These are phyloP conservation scores for Malassezia globosa DNA, from an alignment of 1,284 basidiomycete species.

Conservation along the genomic window DNA sequence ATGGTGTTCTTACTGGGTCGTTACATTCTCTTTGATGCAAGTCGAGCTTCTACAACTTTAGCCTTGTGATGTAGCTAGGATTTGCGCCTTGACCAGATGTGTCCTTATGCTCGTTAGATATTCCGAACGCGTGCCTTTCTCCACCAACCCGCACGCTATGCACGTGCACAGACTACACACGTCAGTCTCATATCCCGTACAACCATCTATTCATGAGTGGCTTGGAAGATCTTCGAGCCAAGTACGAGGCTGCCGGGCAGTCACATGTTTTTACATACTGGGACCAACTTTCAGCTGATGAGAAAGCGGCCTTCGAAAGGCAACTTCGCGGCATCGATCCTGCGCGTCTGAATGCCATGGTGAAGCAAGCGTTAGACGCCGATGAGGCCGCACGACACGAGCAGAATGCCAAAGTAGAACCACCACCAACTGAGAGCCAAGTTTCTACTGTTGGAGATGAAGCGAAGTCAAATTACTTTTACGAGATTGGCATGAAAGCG, in stretches of 20 bases:
- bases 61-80: too few species aligned
- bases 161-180: too few species aligned
- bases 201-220: conserved; percentile 15
- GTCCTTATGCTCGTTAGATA: too few species aligned
- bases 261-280: conserved; percentile 80
- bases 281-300: conserved; percentile 58
- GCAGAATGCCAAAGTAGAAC: conserved; percentile 45
- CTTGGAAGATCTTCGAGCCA: conserved; percentile 11
- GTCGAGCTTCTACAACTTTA: neutral
- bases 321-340: conserved; percentile 79
- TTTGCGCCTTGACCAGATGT: too few species aligned
- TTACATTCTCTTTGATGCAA: neutral
- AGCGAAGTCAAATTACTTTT: conserved; percentile 51
- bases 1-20: neutral
- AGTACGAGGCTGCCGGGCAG: conserved; percentile 63
- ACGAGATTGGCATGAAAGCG: conserved; percentile 63
- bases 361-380: conserved; percentile 61
- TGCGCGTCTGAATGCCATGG: conserved; percentile 79
- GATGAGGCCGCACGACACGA: conserved; percentile 54
- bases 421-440: conserved; percentile 28
- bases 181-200: too few species aligned
- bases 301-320: conserved; percentile 58
- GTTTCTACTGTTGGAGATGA: conserved; percentile 31
- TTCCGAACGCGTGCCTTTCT: too few species aligned
- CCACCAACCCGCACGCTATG: too few species aligned